These are phyloP conservation scores for Vigna angularis DNA, from an alignment of 306 rosid species.

Conservation along the genomic window DNA sequence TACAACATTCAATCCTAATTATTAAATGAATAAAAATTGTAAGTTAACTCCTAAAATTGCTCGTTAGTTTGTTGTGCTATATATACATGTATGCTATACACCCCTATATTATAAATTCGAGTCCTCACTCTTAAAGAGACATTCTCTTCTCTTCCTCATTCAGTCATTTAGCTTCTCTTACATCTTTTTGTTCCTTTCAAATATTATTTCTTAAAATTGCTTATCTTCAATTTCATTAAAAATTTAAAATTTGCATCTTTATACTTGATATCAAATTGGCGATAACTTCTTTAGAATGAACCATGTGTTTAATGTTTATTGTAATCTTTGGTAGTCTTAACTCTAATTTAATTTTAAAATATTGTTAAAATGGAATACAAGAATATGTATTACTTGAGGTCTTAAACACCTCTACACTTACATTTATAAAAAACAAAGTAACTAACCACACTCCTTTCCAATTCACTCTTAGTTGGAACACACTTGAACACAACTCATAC, in stretches of 20 bases:
- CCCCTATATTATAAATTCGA: not conserved
- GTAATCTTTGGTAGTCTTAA: not conserved
- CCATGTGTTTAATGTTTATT: not conserved
- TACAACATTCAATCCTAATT: not conserved
- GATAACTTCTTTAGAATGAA: not conserved
- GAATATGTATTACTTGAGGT: no score
- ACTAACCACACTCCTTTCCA: no score
- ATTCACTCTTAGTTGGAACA: no score
- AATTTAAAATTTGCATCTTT: not conserved
- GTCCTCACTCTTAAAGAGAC: not conserved
- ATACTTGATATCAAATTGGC: not conserved
- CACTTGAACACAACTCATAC: no score
- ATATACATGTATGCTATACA: no score
- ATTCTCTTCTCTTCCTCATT: not conserved
- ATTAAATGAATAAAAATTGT: not conserved
- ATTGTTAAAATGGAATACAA: no score
- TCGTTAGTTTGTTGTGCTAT: not conserved
- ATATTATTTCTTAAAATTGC: not conserved
- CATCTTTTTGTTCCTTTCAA: not conserved
- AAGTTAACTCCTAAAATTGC: slow-evolving; percentile 1
- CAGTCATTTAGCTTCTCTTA: not conserved
- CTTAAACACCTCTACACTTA: no score
- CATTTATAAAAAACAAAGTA: no score
- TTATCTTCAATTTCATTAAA: not conserved
- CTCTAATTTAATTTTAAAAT: not conserved